Percentiles rank a stretch among this genome's conserved stretches.
Evolutionary conservation across 495 filamentous ascomycete genomes (phyloP).

Genomic region (Haplographium delicatum): DNA sequence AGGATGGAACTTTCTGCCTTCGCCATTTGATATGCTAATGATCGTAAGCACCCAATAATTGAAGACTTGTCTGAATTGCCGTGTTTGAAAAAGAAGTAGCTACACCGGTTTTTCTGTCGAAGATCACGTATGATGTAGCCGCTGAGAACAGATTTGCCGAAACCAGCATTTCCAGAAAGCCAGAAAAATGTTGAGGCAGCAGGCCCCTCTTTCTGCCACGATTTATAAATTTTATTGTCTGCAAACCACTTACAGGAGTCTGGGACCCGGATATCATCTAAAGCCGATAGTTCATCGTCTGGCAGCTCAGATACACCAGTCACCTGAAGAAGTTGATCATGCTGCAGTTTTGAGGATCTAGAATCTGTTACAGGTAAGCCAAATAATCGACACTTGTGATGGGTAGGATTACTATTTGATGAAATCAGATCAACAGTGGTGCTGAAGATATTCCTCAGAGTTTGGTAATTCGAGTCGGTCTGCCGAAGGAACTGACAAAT

Average conservation of each 20-base stretch:
- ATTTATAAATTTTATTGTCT: neutral
- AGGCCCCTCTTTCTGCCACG: neutral
- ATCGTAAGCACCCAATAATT: constrained; percentile 22
- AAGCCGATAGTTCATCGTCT: neutral
- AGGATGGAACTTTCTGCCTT: neutral
- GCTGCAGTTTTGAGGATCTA: too few relatives aligned
- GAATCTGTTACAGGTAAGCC: too few relatives aligned
- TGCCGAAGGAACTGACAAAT: constrained; percentile 41
- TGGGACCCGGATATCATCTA: constrained; percentile 15
- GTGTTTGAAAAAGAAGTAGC: constrained; percentile 33
- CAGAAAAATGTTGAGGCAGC: constrained; percentile 10
- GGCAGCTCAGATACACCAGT: neutral
- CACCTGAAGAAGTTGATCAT: too few relatives aligned
- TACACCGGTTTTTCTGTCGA: constrained; percentile 17
- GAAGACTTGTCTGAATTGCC: constrained; percentile 21
- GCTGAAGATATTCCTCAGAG: constrained; percentile 29
- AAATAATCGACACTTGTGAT: too few relatives aligned
- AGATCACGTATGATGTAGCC: constrained; percentile 31
- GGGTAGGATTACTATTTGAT: too few relatives aligned
- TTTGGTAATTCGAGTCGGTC: constrained; percentile 37
- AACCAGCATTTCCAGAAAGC: constrained; percentile 27
- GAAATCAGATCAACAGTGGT: neutral
- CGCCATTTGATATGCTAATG: constrained; percentile 32
- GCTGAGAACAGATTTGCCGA: constrained; percentile 35
- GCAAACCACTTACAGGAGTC: neutral